phyloP scores from a whole-genome alignment of 257 asterid species.

The Solanum stenotomum region DNA sequence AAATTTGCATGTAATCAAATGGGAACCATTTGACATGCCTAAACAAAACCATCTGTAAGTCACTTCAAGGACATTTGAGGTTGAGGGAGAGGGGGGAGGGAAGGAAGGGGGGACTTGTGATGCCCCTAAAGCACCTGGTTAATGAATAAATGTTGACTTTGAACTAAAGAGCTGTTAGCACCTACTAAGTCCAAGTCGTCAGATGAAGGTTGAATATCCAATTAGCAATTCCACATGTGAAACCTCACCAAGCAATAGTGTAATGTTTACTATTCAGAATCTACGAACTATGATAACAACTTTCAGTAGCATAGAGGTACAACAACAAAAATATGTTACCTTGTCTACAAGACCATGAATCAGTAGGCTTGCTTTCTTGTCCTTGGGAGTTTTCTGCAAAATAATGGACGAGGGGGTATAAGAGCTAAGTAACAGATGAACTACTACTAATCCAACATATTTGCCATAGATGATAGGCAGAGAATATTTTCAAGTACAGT shows the following conservation, averaged over 20 bases:
- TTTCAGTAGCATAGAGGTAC: neutral
- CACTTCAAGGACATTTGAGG: neutral
- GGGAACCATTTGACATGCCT: neutral
- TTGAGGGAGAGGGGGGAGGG: neutral
- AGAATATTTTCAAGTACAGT: neutral
- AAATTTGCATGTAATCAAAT: neutral
- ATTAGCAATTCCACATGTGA: neutral
- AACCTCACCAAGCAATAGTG: neutral
- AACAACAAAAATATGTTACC: constrained; percentile 26
- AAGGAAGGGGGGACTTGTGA: neutral
- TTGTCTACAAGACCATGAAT: constrained; percentile 84
- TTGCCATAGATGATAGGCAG: neutral
- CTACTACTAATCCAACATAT: neutral
- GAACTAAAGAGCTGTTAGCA: neutral
- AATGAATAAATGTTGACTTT: neutral
- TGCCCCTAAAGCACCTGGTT: neutral
- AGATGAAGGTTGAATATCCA: neutral
- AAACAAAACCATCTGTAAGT: neutral
- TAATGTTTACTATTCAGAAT: neutral
- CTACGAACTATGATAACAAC: neutral
- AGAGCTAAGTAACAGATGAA: neutral
- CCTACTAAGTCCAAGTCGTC: neutral
- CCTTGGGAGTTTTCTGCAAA: constrained; percentile 93
- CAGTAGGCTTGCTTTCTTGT: constrained; percentile 86
- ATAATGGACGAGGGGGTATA: neutral